Evolutionary conservation across 179 eudicot species (phyloP), one percentile per base, ranked within the genome.

Genomic region (Beta corolliflora): DNA sequence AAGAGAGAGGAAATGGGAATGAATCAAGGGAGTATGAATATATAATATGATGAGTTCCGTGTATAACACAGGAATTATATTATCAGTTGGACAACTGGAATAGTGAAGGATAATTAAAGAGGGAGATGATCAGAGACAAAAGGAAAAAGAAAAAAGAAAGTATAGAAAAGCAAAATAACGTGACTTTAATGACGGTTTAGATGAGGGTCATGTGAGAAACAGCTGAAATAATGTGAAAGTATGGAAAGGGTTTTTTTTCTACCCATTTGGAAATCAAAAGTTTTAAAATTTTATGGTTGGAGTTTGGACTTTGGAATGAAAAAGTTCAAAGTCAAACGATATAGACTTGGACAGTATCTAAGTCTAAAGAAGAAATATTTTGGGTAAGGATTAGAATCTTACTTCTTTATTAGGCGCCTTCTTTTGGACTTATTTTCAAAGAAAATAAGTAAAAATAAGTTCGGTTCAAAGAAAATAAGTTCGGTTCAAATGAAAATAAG

Each of bases 141-240:
- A 61, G 10, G n/a, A 46, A 45, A 21, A 50, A 46, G 15, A 0
- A 71, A 79, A 70, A 29, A 7, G 9, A 16, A 6, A 9, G 14
- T 5, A 7, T 4, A 70, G 0, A 14, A 60, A 67, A 14, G 52
- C 4, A 69, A 46, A 18, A 59, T 9, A 74, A 75, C 70, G 79
- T 48, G 69, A 80, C 53, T 54, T 75, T 29, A 55, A 81, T 71
- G 78, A 71, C 67, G 75, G 50, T 63, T 54, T 55, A 60, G 81
- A 72, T 69, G 55, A 61, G 83, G 77, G 81, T 84, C 86, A 81
- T 84, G 86, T 48, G 25, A 66, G 19, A 13, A 65, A 44, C 4
- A 31, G 61, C 45, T 54, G 19, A 58, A 54, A 65, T n/a, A 4
- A 18, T 13, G 6, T 36, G 29, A 5, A 64, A 53, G 74, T 64